Conservation (phyloP, 2,329 filamentous ascomycete species). For the Colletotrichum sp. region DNA sequence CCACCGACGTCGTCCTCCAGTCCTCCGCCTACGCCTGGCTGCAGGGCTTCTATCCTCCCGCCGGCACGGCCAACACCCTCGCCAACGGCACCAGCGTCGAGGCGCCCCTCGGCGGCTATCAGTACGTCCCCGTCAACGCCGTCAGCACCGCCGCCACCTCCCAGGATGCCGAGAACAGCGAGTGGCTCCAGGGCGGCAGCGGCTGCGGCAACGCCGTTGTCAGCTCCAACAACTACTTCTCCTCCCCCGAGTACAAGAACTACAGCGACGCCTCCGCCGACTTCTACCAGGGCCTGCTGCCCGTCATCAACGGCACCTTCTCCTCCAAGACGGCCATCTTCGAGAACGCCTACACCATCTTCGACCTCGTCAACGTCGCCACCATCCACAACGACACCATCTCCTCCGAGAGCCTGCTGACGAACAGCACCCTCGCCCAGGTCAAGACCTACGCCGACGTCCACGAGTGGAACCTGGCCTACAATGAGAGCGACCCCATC, state of each 20-base stretch:
- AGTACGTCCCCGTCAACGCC: constrained; percentile 77
- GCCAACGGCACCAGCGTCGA: constrained; percentile 72
- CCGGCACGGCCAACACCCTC: constrained; percentile 65
- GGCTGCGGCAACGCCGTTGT: constrained; percentile 60
- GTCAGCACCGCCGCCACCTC: constrained; percentile 60
- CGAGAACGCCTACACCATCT: constrained; percentile 68
- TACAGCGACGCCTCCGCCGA: constrained; percentile 57
- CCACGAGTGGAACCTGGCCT: constrained; percentile 84
- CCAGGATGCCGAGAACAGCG: constrained; percentile 58
- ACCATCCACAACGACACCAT: constrained; percentile 67
- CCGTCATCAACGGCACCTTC: constrained; percentile 60
- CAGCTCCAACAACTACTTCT: constrained; percentile 60
- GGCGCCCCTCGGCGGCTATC: constrained; percentile 79
- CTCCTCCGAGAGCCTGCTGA: constrained; percentile 63
- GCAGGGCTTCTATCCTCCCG: constrained; percentile 86
- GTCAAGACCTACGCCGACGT: constrained; percentile 76
- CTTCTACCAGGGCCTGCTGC: constrained; percentile 62
- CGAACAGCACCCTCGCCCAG: constrained; percentile 61
- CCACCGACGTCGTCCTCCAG: constrained; percentile 78
- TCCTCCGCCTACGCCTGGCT: constrained; percentile 81
- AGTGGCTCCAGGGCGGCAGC: constrained; percentile 64
- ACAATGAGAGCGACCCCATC: constrained; percentile 74
- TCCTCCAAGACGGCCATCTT: constrained; percentile 50
- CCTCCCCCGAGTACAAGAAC: constrained; percentile 48
- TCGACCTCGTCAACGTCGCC: constrained; percentile 64